Evolutionary conservation across 2,329 filamentous ascomycete species (phyloP).

Genomic region (Phialophora tarda): DNA sequence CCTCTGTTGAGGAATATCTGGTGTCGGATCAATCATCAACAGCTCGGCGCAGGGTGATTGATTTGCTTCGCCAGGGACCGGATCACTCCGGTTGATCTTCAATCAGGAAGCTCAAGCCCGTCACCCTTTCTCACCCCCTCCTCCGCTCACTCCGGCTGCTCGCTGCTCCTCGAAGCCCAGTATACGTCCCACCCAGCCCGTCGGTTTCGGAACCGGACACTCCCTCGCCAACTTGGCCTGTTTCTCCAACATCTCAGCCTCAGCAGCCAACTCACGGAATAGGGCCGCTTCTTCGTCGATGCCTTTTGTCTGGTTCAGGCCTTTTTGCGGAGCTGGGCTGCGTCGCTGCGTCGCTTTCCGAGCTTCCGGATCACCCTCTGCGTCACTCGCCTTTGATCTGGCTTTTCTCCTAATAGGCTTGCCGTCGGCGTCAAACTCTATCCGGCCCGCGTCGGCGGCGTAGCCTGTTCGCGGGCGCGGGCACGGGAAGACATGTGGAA

Average conservation of each 20-base stretch:
- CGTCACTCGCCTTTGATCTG: conserved; percentile 32
- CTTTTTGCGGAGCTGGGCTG: neutral
- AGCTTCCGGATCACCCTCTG: neutral
- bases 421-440: conserved; percentile 50
- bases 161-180: conserved; percentile 48
- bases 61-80: neutral
- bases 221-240: conserved; percentile 70
- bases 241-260: conserved; percentile 49
- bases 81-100: neutral
- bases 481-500: conserved; percentile 90
- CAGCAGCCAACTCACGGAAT: conserved; percentile 50
- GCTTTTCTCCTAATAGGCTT: conserved; percentile 47
- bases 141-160: conserved; percentile 11
- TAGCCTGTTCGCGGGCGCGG: conserved; percentile 77
- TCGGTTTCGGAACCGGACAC: conserved; percentile 91
- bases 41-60: neutral
- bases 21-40: neutral
- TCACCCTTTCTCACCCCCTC: conserved; percentile 13
- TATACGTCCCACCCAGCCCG: conserved; percentile 75
- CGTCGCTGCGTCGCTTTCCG: conserved; percentile 24
- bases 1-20: neutral
- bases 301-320: conserved; percentile 24
- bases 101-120: neutral
- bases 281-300: conserved; percentile 52
- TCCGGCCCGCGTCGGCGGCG: conserved; percentile 70